These are phyloP conservation scores for Tylopilus intermedius DNA, from an alignment of 768 basidiomycete species.

Conservation along the genomic window DNA sequence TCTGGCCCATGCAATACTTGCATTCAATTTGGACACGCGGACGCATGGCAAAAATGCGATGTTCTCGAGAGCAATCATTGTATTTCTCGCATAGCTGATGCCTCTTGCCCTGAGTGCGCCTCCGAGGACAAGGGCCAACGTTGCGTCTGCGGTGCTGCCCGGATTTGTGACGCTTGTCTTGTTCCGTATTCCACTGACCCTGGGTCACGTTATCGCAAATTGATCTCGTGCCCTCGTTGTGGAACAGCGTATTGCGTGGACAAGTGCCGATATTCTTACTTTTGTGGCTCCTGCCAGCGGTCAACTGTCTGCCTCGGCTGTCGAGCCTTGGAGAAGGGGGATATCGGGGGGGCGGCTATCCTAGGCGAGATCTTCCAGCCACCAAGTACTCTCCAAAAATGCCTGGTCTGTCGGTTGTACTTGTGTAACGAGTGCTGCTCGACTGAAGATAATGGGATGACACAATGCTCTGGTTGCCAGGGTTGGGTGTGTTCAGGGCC, in stretches of 20 bases:
- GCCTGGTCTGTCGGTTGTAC: no score
- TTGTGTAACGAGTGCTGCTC: background rate
- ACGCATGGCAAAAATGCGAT: background rate
- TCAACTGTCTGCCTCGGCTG: background rate
- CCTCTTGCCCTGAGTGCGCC: constrained; percentile 1
- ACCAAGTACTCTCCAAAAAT: no score
- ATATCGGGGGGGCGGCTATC: no score
- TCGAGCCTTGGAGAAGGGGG: background rate
- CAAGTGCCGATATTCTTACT: background rate
- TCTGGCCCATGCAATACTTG: background rate
- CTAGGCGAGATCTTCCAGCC: no score
- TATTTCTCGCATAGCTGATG: background rate
- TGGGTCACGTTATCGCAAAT: no score
- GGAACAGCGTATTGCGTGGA: background rate
- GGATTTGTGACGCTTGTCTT: background rate
- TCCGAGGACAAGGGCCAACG: background rate
- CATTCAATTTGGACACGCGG: background rate
- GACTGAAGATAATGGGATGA: background rate
- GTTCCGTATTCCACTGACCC: no score
- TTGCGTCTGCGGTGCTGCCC: background rate
- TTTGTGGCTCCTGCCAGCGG: background rate
- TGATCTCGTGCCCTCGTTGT: background rate
- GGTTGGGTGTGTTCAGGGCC: no score
- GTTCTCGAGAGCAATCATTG: no score
- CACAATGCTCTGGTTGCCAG: no score